Evolutionary conservation across 1,284 basidiomycete genomes (phyloP).

Genomic region (Leccinum proximum): DNA sequence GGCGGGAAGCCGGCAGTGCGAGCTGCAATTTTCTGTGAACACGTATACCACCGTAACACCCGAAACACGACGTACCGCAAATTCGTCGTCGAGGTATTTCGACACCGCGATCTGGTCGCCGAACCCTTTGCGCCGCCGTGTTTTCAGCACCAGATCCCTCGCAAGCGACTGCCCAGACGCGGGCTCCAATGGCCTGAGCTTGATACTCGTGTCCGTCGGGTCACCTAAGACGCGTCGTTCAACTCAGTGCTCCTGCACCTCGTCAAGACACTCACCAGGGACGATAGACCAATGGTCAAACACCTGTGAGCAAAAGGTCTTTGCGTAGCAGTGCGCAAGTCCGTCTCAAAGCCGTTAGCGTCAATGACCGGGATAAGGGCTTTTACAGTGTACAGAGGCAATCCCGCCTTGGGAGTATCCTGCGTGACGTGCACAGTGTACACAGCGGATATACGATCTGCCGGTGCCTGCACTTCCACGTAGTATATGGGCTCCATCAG

Average conservation of each 20-base stretch:
- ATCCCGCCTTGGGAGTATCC: conserved; percentile 96
- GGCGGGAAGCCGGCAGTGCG: conserved; percentile 76
- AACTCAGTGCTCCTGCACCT: conserved; percentile 3
- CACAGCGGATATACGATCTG: conserved; percentile 97
- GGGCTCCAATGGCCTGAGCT: conserved; percentile 94
- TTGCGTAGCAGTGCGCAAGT: conserved; percentile 94
- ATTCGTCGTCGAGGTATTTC: conserved; percentile 94
- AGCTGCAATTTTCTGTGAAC: conserved; percentile 43
- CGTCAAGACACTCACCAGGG: conserved; percentile 59
- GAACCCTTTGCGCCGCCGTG: conserved; percentile 92
- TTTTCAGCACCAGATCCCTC: conserved; percentile 94
- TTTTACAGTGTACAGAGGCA: conserved; percentile 96
- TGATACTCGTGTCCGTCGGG: conserved; percentile 94
- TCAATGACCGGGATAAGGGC: conserved; percentile 98
- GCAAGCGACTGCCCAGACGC: conserved; percentile 93
- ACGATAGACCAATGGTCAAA: conserved; percentile 99
- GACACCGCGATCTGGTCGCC: conserved; percentile 93
- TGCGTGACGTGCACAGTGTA: conserved; percentile 99
- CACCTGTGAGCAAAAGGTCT: conserved; percentile 94
- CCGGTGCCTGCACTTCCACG: conserved; percentile 97
- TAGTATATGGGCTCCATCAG: conserved; percentile 98
- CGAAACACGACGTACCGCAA: conserved; percentile 61
- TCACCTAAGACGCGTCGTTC: conserved; percentile 56
- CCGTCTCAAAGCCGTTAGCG: conserved; percentile 98
- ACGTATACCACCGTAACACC: neutral